Evolutionary conservation across 2,329 filamentous ascomycete species (phyloP).

Genomic region (Aureobasidium musti): DNA sequence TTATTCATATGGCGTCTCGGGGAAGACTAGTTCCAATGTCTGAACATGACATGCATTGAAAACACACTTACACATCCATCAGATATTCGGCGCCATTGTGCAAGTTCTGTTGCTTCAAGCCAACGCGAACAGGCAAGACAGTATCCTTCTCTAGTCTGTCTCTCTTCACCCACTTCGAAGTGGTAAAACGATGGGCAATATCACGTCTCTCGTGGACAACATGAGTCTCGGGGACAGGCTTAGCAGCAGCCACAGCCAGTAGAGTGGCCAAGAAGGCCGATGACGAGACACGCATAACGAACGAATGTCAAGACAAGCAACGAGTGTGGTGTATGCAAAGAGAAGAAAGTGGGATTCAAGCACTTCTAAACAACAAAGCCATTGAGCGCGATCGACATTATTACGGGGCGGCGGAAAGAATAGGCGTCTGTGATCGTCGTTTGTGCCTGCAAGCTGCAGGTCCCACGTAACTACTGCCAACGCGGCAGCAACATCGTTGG

Average conservation of each 20-base stretch:
- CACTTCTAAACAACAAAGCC: conserved; percentile 6
- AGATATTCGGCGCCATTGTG: conserved; percentile 43
- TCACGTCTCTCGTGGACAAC: conserved; percentile 49
- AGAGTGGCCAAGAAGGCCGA: conserved; percentile 20
- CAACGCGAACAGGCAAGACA: conserved; percentile 51
- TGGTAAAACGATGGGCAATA: conserved; percentile 30
- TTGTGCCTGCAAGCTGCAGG: conserved; percentile 20
- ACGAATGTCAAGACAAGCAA: conserved; percentile 15
- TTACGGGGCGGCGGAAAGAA: conserved; percentile 18
- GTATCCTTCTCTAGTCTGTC: conserved; percentile 42
- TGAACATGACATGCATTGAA: background rate
- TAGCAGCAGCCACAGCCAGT: conserved; percentile 13
- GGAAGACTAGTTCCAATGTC: background rate
- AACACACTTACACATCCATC: conserved; percentile 37
- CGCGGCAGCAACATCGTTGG: conserved; percentile 12
- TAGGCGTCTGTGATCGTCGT: conserved; percentile 24
- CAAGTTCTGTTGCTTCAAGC: conserved; percentile 50
- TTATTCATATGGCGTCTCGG: background rate
- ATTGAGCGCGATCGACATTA: conserved; percentile 4
- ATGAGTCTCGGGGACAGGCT: conserved; percentile 37
- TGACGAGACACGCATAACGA: conserved; percentile 27
- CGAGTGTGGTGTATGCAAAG: conserved; percentile 6
- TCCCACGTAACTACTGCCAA: conserved; percentile 11
- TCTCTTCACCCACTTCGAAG: conserved; percentile 45
- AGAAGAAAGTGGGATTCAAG: background rate